phyloP scores from a whole-genome alignment of 176 grass and related monocot genomes.

The Zoysia japonica region DNA sequence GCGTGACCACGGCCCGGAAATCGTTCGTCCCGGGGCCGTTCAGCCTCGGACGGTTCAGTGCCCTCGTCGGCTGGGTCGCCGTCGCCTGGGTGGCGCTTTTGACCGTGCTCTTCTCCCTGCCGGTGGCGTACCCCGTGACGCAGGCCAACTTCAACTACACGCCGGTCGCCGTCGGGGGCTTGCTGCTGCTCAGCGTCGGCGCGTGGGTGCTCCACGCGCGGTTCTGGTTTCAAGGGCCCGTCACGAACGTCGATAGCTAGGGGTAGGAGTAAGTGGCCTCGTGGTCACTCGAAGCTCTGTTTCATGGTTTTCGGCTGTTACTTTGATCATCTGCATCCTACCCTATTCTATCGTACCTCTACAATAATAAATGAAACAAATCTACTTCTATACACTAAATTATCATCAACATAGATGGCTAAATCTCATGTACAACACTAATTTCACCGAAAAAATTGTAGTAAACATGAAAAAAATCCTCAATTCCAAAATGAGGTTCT shows the following conservation, averaged over 20 bases:
- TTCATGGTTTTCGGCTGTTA: not conserved
- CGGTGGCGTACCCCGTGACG: slow-evolving; percentile 64
- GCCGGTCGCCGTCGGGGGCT: slow-evolving; percentile 60
- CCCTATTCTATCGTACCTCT: no score
- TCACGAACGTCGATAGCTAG: slow-evolving; percentile 47
- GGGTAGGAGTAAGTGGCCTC: not conserved
- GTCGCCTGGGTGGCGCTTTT: slow-evolving; percentile 67
- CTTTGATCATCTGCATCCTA: no score
- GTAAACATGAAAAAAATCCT: no score
- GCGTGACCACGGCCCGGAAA: slow-evolving; percentile 52
- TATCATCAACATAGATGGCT: no score
- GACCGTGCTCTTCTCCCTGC: slow-evolving; percentile 81
- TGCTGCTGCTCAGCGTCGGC: slow-evolving; percentile 46
- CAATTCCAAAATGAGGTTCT: no score
- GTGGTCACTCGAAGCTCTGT: not conserved
- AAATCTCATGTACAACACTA: no score
- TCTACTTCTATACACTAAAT: no score
- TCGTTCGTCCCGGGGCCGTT: slow-evolving; percentile 64
- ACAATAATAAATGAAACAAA: no score
- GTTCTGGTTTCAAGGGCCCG: slow-evolving; percentile 76
- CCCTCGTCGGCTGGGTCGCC: slow-evolving; percentile 46
- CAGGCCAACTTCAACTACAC: slow-evolving; percentile 73
- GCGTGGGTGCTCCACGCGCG: slow-evolving; percentile 58
- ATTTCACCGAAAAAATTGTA: no score
- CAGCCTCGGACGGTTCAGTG: slow-evolving; percentile 53